Evolutionary conservation across 169 alveolate genomes (phyloP), one percentile per base, ranked within the genome.

Genomic region (Besnoitia besnoiti): DNA sequence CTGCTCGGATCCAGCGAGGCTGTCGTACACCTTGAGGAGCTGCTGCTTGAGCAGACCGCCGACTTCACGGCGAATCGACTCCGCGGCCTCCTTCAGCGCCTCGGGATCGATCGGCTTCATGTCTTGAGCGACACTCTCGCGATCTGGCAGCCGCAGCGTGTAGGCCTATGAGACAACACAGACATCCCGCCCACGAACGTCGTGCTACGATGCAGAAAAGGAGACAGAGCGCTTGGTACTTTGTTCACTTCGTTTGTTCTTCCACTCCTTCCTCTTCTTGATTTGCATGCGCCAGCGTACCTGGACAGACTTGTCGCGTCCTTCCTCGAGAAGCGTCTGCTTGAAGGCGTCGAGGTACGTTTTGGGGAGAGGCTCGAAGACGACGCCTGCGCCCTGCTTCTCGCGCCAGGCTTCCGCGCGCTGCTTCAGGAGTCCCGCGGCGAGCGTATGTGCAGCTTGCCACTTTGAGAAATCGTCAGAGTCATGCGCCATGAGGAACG

Each of bases 401-500:
- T 77, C 88, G 8, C 59, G 30, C 51, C 46, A 16, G 10, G 5
- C 33, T 73, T 51, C 50, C 10, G 95, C 73, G 0, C 91, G 85
- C 16, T 59, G 47, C n/a, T 49, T 44, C 39, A 89, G 59, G 24
- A 82, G 37, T 0, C 39, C 51, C 21, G 92, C 16, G 42, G 92
- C 91, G 79, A 93, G 89, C 44, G 89, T 73, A 27, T 77, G 82
- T 30, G 90, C 90, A 19, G 93, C 92, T 49, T 90, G 92, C 96
- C 95, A 94, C 84, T 89, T 91, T 42, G 87, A 67, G 90, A 94
- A 93, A 27, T 91, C 89, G 93, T 98, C 99, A 2, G 98, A 95
- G 96, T 98, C 99, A 76, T 96, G 96, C 35, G 97, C 96, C 94
- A 97, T 93, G 55, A 98, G 94, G 84, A 97, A 94, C 40, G 98